phyloP scores from a whole-genome alignment of 2,329 filamentous ascomycete species.

The Aquanectria penicillioides region DNA sequence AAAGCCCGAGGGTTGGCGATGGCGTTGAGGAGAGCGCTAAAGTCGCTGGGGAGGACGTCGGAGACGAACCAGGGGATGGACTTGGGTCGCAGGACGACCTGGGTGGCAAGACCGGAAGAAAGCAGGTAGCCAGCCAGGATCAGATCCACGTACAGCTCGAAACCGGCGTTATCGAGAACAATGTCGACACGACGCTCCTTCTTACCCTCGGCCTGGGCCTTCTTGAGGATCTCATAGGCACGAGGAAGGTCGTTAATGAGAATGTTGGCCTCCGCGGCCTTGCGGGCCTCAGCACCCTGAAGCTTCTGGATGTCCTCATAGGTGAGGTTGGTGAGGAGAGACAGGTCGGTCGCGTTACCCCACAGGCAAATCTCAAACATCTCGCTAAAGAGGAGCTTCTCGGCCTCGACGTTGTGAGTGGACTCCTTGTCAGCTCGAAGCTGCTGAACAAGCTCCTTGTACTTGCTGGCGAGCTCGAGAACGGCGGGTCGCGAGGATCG shows the following conservation, averaged over 20 bases:
- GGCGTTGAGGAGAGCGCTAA: constrained; percentile 81
- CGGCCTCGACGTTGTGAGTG: constrained; percentile 70
- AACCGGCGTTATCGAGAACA: constrained; percentile 95
- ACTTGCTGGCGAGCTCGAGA: constrained; percentile 81
- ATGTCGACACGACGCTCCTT: constrained; percentile 86
- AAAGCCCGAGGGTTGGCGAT: constrained; percentile 82
- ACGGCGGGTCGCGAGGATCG: constrained; percentile 89
- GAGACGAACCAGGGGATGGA: constrained; percentile 98
- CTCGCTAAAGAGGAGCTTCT: constrained; percentile 84
- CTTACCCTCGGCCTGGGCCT: constrained; percentile 70
- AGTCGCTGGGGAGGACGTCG: constrained; percentile 89
- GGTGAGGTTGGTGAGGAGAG: constrained; percentile 86
- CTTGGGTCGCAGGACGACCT: constrained; percentile 91
- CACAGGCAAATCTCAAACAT: constrained; percentile 98
- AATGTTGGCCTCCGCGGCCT: constrained; percentile 90
- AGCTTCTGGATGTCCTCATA: constrained; percentile 98
- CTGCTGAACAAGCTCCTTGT: constrained; percentile 77
- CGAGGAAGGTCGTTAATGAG: constrained; percentile 83
- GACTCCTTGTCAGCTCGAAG: constrained; percentile 65
- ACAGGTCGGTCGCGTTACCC: constrained; percentile 96
- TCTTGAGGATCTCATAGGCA: constrained; percentile 75
- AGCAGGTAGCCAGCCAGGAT: constrained; percentile 92
- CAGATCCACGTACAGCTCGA: constrained; percentile 95
- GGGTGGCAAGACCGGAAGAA: constrained; percentile 84
- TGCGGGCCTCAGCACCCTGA: constrained; percentile 87